Evolutionary conservation across 306 rosid species (phyloP), one percentile per base, ranked within the genome.

Genomic region (Rosa persica): DNA sequence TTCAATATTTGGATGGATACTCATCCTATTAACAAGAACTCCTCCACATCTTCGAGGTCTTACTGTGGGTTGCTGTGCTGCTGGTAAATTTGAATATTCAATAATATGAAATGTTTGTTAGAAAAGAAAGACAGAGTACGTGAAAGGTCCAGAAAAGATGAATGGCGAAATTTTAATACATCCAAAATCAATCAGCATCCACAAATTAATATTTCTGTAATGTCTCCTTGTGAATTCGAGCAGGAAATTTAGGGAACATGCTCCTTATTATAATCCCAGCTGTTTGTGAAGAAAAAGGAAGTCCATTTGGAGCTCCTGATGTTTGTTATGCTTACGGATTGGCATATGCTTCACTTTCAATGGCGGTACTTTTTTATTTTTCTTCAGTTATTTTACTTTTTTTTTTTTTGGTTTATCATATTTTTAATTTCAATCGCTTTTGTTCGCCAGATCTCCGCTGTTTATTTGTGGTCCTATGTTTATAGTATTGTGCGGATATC

Each of bases 401-500:
- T 19, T 83, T 12, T 61, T 9, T 61, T 30, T 30, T 30, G 36
- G 36, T 30, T 4, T 61, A 12, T 61, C 39, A 12, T 12, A 27
- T 12, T 61, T 30, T n/a, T 55, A 12, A 13, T 22, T 22, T 61
- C 19, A 4, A 12, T 61, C 3, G 9, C 5, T 27, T 61, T 27
- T 5, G 6, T 61, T 61, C 34, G 8, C 7, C 87, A 93, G 98
- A 76, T 87, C 44, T 92, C 96, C 83, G 82, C 92, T 77, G 6
- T 91, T 70, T 90, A 48, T 71, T 69, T 93, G 77, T 93, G 96
- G 98, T 86, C 91, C 8, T 93, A 87, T 54, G 96, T 91, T 34
- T 93, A 89, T 86, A 93, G 91, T 83, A 86, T 93, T 44, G 90
- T 91, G 80, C 40, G 97, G 64, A 60, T 93, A 71, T 90, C 89